These are phyloP conservation scores for Fusarium sublunatum DNA, from an alignment of 2,329 filamentous ascomycete species.

Conservation along the genomic window DNA sequence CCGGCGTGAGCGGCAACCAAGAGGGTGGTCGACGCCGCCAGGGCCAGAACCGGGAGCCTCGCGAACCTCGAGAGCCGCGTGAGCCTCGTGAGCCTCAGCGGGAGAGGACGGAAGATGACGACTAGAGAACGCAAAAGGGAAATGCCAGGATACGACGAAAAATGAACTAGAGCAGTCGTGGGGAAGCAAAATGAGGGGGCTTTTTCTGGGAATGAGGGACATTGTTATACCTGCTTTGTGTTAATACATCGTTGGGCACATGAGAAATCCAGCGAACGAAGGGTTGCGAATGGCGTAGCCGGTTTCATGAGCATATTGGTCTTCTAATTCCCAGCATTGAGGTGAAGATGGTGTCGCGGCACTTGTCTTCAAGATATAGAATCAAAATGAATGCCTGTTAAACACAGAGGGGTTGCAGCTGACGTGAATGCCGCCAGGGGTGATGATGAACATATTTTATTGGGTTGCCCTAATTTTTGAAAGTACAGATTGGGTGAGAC, in stretches of 20 bases:
- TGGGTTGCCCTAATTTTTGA: background rate
- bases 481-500: slow-evolving; percentile 1
- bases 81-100: slow-evolving; percentile 45
- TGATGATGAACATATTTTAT: slow-evolving; percentile 24
- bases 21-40: slow-evolving; percentile 52
- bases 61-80: slow-evolving; percentile 27
- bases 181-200: slow-evolving; percentile 30
- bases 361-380: slow-evolving; percentile 38
- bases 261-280: slow-evolving; percentile 45
- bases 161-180: slow-evolving; percentile 34
- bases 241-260: slow-evolving; percentile 50
- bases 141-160: slow-evolving; percentile 29
- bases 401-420: slow-evolving; percentile 4
- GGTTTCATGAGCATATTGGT: slow-evolving; percentile 51
- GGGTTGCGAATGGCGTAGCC: slow-evolving; percentile 53
- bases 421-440: background rate
- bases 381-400: slow-evolving; percentile 35
- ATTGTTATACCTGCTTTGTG: slow-evolving; percentile 48
- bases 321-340: slow-evolving; percentile 44
- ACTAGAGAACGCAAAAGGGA: slow-evolving; percentile 53
- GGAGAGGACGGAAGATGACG: slow-evolving; percentile 67
- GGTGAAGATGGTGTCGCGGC: slow-evolving; percentile 31
- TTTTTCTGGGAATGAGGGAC: slow-evolving; percentile 38
- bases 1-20: slow-evolving; percentile 51
- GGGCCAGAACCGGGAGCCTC: slow-evolving; percentile 34